Evolutionary conservation across 2,329 filamentous ascomycete genomes (phyloP).

Genomic region (Aspergillus sp.): DNA sequence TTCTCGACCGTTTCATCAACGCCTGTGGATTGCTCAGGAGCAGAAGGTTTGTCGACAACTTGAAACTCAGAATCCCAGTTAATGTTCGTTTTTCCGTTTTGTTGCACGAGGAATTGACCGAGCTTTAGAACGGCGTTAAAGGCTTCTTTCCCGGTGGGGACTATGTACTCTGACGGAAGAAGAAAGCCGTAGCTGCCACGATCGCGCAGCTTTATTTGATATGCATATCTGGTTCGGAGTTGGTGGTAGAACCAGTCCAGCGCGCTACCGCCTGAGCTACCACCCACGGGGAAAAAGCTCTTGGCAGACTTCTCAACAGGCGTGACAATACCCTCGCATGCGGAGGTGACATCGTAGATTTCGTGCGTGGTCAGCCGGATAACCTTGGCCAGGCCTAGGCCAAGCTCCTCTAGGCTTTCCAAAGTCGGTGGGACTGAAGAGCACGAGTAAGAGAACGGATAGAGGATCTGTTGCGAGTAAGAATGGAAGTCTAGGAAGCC

Average conservation of each 20-base stretch:
- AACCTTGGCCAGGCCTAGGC: conserved; percentile 81
- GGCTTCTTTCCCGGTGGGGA: conserved; percentile 85
- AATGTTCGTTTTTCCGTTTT: conserved; percentile 8
- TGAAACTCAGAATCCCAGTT: conserved; percentile 18
- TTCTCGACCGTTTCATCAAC: neutral
- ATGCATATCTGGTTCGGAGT: conserved; percentile 76
- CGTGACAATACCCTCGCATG: conserved; percentile 75
- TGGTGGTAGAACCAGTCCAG: conserved; percentile 97
- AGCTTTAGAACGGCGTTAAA: conserved; percentile 81
- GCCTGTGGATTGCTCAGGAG: neutral
- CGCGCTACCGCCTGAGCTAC: conserved; percentile 77
- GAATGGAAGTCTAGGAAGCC: conserved; percentile 88
- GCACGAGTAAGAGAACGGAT: conserved; percentile 89
- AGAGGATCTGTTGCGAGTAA: conserved; percentile 92
- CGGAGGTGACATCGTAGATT: conserved; percentile 73
- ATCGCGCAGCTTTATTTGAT: conserved; percentile 90
- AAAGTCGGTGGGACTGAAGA: conserved; percentile 73
- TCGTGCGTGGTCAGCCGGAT: conserved; percentile 79
- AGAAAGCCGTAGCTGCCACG: conserved; percentile 94
- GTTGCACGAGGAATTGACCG: conserved; percentile 61
- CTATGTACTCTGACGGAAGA: conserved; percentile 79
- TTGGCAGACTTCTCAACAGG: conserved; percentile 25
- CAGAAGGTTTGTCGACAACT: neutral
- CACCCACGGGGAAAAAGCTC: conserved; percentile 56
- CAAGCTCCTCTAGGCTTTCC: conserved; percentile 90